Evolutionary conservation across 208 protist genomes (phyloP).

Genomic region (Crithidia expoeki): DNA sequence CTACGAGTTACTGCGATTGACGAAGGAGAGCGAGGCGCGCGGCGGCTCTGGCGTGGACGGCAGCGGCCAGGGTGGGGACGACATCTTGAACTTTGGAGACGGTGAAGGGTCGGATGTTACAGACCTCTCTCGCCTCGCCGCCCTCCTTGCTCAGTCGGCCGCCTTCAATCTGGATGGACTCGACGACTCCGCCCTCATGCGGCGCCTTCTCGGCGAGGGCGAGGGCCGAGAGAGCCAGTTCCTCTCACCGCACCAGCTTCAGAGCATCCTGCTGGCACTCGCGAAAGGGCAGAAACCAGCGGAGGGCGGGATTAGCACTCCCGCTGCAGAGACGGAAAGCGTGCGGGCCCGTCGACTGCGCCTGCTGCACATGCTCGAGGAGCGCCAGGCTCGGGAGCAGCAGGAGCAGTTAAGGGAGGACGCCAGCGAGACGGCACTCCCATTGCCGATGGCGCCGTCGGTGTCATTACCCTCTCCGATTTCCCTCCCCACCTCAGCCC

Average conservation of each 20-base stretch:
- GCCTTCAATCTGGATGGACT: slow-evolving; percentile 62
- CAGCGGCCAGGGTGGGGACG: slow-evolving; percentile 6
- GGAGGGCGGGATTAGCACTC: neutral
- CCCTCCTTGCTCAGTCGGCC: slow-evolving; percentile 56
- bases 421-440: neutral
- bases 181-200: slow-evolving; percentile 57
- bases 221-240: slow-evolving; percentile 9
- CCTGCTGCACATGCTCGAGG: slow-evolving; percentile 42
- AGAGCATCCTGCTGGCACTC: slow-evolving; percentile 49
- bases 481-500: neutral
- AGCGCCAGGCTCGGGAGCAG: slow-evolving; percentile 22
- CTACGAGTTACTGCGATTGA: slow-evolving; percentile 53
- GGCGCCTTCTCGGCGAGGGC: slow-evolving; percentile 45
- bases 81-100: slow-evolving; percentile 41
- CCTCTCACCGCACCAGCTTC: slow-evolving; percentile 47
- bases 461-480: neutral
- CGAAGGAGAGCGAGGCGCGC: slow-evolving; percentile 25
- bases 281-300: slow-evolving; percentile 10
- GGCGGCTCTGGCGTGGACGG: neutral
- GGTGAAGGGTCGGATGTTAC: slow-evolving; percentile 40
- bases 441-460: neutral
- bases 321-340: slow-evolving; percentile 37
- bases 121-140: slow-evolving; percentile 38
- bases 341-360: slow-evolving; percentile 42
- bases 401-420: slow-evolving; percentile 11